Conservation (phyloP, 176 grass and related monocot species). For the Musa beccarii region DNA sequence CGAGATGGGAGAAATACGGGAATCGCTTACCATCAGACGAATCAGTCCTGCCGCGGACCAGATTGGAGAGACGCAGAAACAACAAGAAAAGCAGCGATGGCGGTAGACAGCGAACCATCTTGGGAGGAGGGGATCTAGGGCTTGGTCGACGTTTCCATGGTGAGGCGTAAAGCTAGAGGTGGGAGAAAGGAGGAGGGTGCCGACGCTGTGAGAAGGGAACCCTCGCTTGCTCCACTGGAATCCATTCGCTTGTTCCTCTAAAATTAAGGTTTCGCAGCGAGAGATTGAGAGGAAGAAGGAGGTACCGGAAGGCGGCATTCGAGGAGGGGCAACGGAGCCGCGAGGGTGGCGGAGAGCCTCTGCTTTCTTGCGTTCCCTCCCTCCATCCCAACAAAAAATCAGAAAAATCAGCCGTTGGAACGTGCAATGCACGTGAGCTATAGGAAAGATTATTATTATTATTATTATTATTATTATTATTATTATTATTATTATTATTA, state of each 20-base stretch:
- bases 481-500: too few relatives aligned
- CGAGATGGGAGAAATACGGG: neutral
- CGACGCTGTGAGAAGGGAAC: neutral
- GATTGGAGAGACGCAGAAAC: neutral
- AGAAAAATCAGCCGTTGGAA: neutral
- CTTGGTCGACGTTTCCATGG: neutral
- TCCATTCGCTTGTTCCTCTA: neutral
- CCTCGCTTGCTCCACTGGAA: neutral
- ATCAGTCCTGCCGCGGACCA: neutral
- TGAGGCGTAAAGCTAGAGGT: neutral
- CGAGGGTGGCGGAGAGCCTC: slow-evolving; percentile 3
- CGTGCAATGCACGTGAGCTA: neutral
- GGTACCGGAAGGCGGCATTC: neutral
- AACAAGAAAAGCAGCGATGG: neutral
- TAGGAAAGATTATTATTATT: too few relatives aligned
- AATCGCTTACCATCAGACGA: neutral
- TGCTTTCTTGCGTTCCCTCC: neutral
- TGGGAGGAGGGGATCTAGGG: neutral
- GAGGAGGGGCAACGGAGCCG: neutral
- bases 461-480: too few relatives aligned
- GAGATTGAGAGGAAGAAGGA: neutral
- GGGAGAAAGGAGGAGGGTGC: neutral
- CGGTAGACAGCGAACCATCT: neutral
- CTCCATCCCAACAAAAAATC: too few relatives aligned
- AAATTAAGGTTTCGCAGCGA: neutral